Conservation (phyloP, 331 rosid genomes). For the Saraca asoca region DNA sequence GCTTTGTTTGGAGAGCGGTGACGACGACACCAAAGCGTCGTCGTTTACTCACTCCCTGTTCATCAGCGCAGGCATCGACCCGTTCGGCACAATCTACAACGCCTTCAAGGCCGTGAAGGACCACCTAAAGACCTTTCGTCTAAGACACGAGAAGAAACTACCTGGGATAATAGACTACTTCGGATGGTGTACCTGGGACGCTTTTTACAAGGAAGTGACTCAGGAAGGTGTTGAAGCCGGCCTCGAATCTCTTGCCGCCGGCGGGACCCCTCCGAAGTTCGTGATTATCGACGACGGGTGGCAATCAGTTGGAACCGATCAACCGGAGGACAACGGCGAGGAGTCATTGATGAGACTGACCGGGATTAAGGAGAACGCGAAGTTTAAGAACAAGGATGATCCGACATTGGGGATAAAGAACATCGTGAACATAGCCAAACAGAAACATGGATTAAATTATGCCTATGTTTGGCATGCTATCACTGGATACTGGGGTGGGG, state of each 20-base stretch:
- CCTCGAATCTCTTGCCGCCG: conserved; percentile 50
- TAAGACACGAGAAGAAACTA: conserved; percentile 75
- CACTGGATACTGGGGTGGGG: conserved; percentile 97
- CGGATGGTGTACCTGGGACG: conserved; percentile 99
- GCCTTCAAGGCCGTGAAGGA: conserved; percentile 56
- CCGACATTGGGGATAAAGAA: conserved; percentile 61
- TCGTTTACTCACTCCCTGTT: conserved; percentile 64
- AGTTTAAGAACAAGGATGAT: conserved; percentile 59
- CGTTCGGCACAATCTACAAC: conserved; percentile 54
- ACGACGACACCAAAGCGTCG: conserved; percentile 57
- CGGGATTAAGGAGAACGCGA: conserved; percentile 68
- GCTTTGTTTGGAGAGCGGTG: conserved; percentile 90
- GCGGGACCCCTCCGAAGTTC: conserved; percentile 77
- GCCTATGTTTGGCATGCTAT: conserved; percentile 97
- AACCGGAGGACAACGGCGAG: background rate
- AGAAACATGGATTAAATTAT: conserved; percentile 59
- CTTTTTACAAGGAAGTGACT: conserved; percentile 79
- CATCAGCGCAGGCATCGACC: conserved; percentile 68
- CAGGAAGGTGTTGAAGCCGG: conserved; percentile 86
- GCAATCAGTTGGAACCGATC: conserved; percentile 69
- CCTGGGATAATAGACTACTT: conserved; percentile 69
- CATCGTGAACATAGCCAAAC: conserved; percentile 60
- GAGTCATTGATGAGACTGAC: conserved; percentile 51
- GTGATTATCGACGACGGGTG: conserved; percentile 96
- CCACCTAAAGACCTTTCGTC: conserved; percentile 72